phyloP scores from a whole-genome alignment of 2,329 filamentous ascomycete species.

The Epichloe hybrida region DNA sequence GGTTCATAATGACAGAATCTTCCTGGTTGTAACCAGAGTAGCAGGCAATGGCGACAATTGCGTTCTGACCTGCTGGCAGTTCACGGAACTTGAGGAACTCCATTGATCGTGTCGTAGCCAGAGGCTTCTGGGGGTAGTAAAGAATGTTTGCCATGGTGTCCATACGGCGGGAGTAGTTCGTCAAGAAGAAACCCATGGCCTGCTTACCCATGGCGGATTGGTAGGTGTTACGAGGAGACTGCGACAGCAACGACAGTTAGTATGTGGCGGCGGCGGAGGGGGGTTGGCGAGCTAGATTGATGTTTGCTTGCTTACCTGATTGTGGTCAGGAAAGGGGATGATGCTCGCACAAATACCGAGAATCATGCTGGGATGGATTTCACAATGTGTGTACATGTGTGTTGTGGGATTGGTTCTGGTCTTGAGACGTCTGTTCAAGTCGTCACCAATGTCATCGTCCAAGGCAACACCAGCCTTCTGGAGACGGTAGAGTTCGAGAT shows the following conservation, averaged over 20 bases:
- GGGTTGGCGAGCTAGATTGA: background rate
- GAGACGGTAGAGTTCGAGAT: slow-evolving; percentile 65
- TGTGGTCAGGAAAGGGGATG: slow-evolving; percentile 98
- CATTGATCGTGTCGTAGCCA: slow-evolving; percentile 94
- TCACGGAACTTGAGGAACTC: slow-evolving; percentile 98
- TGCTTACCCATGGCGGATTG: slow-evolving; percentile 99
- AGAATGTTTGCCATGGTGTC: slow-evolving; percentile 99
- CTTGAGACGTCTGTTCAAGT: slow-evolving; percentile 77
- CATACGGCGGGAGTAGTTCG: slow-evolving; percentile 94
- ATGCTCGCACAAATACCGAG: slow-evolving; percentile 97
- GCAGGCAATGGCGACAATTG: slow-evolving; percentile 92
- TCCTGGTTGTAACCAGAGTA: slow-evolving; percentile 99
- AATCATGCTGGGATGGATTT: slow-evolving; percentile 99
- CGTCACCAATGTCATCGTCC: slow-evolving; percentile 46
- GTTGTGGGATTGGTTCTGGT: slow-evolving; percentile 77
- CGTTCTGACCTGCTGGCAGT: slow-evolving; percentile 90
- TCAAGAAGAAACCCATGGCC: slow-evolving; percentile 98
- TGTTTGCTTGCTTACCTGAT: slow-evolving; percentile 47
- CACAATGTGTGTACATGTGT: slow-evolving; percentile 93
- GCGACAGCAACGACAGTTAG: slow-evolving; percentile 19
- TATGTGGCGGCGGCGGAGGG: background rate
- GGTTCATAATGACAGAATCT: slow-evolving; percentile 99
- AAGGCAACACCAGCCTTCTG: slow-evolving; percentile 52
- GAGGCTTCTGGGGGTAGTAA: slow-evolving; percentile 95
- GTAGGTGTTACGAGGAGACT: slow-evolving; percentile 97